phyloP scores from a whole-genome alignment of 2,329 filamentous ascomycete genomes.

The Aspergillus sojae region DNA sequence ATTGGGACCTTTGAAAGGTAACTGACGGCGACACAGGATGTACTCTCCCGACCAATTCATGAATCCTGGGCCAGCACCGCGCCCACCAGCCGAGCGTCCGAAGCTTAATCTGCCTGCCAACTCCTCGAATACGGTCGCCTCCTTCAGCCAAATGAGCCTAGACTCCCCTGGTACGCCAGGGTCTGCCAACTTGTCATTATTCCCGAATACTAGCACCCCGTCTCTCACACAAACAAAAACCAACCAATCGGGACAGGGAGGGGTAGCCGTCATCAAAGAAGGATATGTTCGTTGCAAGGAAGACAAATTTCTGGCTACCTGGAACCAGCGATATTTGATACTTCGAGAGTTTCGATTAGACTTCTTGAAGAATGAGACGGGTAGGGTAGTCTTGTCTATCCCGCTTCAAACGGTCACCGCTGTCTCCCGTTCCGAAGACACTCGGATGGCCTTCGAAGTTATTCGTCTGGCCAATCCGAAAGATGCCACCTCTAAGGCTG shows the following conservation, averaged over 20 bases:
- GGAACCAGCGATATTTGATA: constrained; percentile 89
- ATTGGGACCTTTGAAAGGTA: not conserved
- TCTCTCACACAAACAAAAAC: constrained; percentile 65
- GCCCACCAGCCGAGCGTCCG: constrained; percentile 81
- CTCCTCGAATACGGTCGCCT: constrained; percentile 71
- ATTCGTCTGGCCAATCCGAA: constrained; percentile 66
- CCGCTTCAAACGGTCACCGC: constrained; percentile 84
- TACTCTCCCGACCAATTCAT: constrained; percentile 76
- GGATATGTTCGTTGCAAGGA: constrained; percentile 69
- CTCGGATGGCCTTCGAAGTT: constrained; percentile 92
- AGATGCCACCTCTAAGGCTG: constrained; percentile 66
- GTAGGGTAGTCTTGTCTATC: constrained; percentile 85
- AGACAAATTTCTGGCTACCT: constrained; percentile 75
- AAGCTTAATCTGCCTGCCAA: constrained; percentile 75
- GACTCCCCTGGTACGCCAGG: constrained; percentile 63
- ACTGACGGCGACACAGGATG: constrained; percentile 38
- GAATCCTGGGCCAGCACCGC: constrained; percentile 93
- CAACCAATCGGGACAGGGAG: constrained; percentile 65
- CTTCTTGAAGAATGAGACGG: constrained; percentile 88
- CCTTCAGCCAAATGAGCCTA: constrained; percentile 68
- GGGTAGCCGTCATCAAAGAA: constrained; percentile 73
- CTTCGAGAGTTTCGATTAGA: constrained; percentile 90
- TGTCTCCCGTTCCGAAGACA: constrained; percentile 87
- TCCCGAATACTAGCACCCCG: constrained; percentile 71
- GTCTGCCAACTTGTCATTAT: constrained; percentile 57